These are phyloP conservation scores for Rostrohypoxylon terebratum DNA, from an alignment of 495 filamentous ascomycete genomes.

Conservation along the genomic window DNA sequence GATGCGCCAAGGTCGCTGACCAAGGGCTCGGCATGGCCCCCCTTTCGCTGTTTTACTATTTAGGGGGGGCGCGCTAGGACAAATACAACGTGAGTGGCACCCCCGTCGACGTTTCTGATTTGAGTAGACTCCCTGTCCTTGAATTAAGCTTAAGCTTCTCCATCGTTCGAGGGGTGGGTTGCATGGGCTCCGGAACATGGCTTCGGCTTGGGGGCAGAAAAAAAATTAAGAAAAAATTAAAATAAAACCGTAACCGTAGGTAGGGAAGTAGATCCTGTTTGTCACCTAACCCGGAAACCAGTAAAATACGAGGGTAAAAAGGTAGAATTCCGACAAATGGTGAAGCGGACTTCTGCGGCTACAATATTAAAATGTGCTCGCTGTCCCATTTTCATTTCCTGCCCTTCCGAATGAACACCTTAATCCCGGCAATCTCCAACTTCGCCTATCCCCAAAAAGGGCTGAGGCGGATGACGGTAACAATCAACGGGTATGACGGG, in stretches of 20 bases:
- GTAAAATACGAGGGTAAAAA: slow-evolving; percentile 15
- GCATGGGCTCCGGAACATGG: slow-evolving; percentile 43
- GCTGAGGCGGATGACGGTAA: slow-evolving; percentile 25
- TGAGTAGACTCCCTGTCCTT: slow-evolving; percentile 41
- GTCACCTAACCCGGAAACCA: slow-evolving; percentile 18
- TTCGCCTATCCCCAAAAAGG: slow-evolving; percentile 17
- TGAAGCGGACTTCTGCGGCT: neutral
- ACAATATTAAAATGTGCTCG: slow-evolving; percentile 9
- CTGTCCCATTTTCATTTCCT: slow-evolving; percentile 25
- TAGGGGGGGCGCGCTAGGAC: slow-evolving; percentile 34
- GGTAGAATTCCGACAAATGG: slow-evolving; percentile 1
- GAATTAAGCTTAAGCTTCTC: slow-evolving; percentile 50
- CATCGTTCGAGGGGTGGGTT: slow-evolving; percentile 41
- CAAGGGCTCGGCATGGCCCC: slow-evolving; percentile 37
- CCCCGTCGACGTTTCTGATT: slow-evolving; percentile 40
- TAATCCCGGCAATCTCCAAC: slow-evolving; percentile 41
- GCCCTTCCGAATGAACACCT: slow-evolving; percentile 19
- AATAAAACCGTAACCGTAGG: slow-evolving; percentile 7
- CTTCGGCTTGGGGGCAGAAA: slow-evolving; percentile 33
- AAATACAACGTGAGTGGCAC: slow-evolving; percentile 33
- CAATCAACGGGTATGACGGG: slow-evolving; percentile 29
- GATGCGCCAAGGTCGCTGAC: slow-evolving; percentile 35
- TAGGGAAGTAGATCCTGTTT: slow-evolving; percentile 25
- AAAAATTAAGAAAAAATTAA: slow-evolving; percentile 2
- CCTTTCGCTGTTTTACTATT: slow-evolving; percentile 33